A percentile compares a stretch with the other conserved stretches of the same genome.
Evolutionary conservation across 768 basidiomycete species (phyloP).

Genomic region (Pholiota conissans): DNA sequence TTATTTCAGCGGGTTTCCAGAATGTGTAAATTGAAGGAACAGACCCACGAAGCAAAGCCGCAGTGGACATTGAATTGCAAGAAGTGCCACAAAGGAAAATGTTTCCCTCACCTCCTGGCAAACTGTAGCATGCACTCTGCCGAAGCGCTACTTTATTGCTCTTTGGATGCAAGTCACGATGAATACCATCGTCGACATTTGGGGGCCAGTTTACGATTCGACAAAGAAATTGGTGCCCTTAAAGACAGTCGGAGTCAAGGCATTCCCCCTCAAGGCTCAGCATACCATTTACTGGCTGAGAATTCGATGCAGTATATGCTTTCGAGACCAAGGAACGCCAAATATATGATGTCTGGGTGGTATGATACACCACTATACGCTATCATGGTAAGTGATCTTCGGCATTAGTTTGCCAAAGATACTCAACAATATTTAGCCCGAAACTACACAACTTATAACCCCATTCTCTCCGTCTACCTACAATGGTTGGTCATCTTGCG

Average conservation of each 20-base stretch:
- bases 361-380: slow-evolving; percentile 44
- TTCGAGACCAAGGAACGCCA: slow-evolving; percentile 46
- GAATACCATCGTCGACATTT: slow-evolving; percentile 35
- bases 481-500: too few relatives aligned
- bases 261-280: slow-evolving; percentile 25
- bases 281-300: slow-evolving; percentile 38
- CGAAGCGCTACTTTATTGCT: slow-evolving; percentile 32
- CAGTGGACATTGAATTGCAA: slow-evolving; percentile 35
- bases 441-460: too few relatives aligned
- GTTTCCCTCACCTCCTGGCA: slow-evolving; percentile 38
- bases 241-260: slow-evolving; percentile 31
- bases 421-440: too few relatives aligned
- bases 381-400: not conserved
- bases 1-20: not conserved
- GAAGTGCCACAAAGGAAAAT: slow-evolving; percentile 38
- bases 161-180: slow-evolving; percentile 25
- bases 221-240: slow-evolving; percentile 11
- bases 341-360: slow-evolving; percentile 52
- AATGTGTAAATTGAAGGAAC: slow-evolving; percentile 5
- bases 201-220: slow-evolving; percentile 19
- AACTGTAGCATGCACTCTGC: slow-evolving; percentile 35
- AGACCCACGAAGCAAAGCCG: slow-evolving; percentile 20
- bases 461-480: not conserved
- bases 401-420: not conserved
- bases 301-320: slow-evolving; percentile 47